A percentile compares a stretch with the other conserved stretches of the same genome.
Evolutionary conservation across 805 yeast genomes (phyloP).

Genomic region (Yarrowia yakushimensis): DNA sequence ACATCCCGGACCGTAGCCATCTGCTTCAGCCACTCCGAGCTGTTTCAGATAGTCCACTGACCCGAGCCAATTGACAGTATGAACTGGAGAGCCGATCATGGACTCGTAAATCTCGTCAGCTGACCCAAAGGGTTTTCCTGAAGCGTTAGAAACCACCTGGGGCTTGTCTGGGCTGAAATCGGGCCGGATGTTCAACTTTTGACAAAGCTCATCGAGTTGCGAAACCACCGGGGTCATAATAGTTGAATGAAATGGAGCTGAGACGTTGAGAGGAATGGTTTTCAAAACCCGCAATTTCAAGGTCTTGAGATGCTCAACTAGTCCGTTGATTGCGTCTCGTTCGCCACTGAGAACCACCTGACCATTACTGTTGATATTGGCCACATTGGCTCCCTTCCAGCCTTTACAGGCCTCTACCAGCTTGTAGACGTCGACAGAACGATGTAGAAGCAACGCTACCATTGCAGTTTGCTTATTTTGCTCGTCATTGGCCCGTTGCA

Average conservation of each 20-base stretch:
- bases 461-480: background rate
- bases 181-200: background rate
- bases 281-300: background rate
- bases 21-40: background rate
- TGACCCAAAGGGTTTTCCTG: background rate
- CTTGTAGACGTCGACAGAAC: background rate
- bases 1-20: slow-evolving; percentile 9
- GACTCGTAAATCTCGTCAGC: slow-evolving; percentile 6
- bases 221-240: slow-evolving; percentile 8
- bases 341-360: slow-evolving; percentile 15
- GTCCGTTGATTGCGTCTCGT: background rate
- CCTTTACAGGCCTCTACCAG: background rate
- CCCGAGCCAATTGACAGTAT: slow-evolving; percentile 7
- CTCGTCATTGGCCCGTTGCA: slow-evolving; percentile 9
- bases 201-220: background rate
- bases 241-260: slow-evolving; percentile 5
- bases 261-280: slow-evolving; percentile 11
- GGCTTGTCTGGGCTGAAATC: background rate
- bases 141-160: slow-evolving; percentile 2
- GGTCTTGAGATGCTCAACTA: background rate
- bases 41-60: background rate
- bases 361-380: background rate
- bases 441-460: slow-evolving; percentile 6
- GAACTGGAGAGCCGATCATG: background rate
- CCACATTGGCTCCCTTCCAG: slow-evolving; percentile 1